These are phyloP conservation scores for Tricharina praecox DNA, from an alignment of 495 filamentous ascomycete species.

Conservation along the genomic window DNA sequence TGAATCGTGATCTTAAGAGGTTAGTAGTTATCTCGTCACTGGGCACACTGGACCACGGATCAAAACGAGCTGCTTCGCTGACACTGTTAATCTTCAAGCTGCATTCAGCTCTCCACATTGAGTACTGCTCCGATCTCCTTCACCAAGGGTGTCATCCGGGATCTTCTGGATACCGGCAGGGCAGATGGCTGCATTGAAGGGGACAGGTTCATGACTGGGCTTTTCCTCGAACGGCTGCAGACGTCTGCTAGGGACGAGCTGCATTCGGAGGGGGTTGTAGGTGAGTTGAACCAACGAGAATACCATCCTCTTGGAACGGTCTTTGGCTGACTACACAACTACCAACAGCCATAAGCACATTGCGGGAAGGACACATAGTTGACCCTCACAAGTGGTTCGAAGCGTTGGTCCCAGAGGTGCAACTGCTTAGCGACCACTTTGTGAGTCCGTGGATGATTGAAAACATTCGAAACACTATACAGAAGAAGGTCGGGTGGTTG, in stretches of 20 bases:
- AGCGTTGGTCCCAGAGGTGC: constrained; percentile 8
- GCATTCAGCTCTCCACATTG: too few relatives aligned
- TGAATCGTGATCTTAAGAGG: neutral
- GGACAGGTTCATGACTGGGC: too few relatives aligned
- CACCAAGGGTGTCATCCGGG: too few relatives aligned
- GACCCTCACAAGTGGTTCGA: constrained; percentile 15
- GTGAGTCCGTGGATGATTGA: constrained; percentile 17
- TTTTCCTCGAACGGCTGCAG: neutral
- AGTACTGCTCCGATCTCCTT: too few relatives aligned
- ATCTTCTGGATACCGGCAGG: too few relatives aligned
- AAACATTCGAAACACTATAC: constrained; percentile 9
- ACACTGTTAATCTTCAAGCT: too few relatives aligned
- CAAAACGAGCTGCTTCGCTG: too few relatives aligned
- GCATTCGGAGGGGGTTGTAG: neutral
- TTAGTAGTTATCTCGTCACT: neutral
- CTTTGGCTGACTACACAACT: neutral
- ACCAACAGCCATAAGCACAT: constrained; percentile 6
- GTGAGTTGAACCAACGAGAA: neutral
- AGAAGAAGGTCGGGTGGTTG: constrained; percentile 17
- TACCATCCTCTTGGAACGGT: neutral
- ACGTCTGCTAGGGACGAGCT: constrained; percentile 1
- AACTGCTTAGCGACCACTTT: constrained; percentile 15
- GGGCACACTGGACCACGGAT: neutral
- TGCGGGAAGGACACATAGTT: constrained; percentile 12
- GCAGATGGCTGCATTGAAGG: too few relatives aligned